Percentiles rank a stretch among this genome's conserved stretches.
phyloP scores from a whole-genome alignment of 2,329 filamentous ascomycete species.

The Zalaria obscura region DNA sequence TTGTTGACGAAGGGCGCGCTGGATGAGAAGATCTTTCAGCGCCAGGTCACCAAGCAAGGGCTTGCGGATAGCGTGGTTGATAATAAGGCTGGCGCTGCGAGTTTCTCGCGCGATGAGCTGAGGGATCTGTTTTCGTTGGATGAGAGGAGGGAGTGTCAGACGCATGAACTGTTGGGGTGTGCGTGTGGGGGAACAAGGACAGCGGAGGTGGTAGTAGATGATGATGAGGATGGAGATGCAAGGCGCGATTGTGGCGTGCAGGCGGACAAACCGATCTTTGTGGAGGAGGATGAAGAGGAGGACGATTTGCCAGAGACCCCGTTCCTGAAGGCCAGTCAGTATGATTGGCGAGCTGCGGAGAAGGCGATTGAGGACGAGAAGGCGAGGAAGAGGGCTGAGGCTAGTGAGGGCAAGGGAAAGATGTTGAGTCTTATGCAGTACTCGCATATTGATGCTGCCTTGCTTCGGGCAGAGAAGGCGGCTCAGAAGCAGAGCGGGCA shows the following conservation, averaged over 20 bases:
- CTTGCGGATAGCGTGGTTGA: conserved; percentile 60
- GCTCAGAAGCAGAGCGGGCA: conserved; percentile 20
- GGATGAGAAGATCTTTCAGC: conserved; percentile 63
- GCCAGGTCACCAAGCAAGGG: conserved; percentile 57
- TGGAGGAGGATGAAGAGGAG: conserved; percentile 9
- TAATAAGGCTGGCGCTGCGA: conserved; percentile 43
- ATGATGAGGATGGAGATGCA: conserved; percentile 9
- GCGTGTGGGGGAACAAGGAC: conserved; percentile 36
- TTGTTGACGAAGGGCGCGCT: conserved; percentile 53
- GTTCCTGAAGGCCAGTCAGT: conserved; percentile 23
- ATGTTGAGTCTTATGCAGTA: conserved; percentile 41
- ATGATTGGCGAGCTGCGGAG: conserved; percentile 33
- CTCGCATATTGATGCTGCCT: conserved; percentile 32
- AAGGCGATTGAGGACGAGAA: conserved; percentile 22
- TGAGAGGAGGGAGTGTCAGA: conserved; percentile 46
- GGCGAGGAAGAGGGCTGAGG: conserved; percentile 13
- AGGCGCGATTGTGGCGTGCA: conserved; percentile 2
- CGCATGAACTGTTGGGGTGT: conserved; percentile 53
- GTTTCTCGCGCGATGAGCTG: conserved; percentile 53
- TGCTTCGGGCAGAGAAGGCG: conserved; percentile 11
- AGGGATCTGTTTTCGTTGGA: conserved; percentile 54
- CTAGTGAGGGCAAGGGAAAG: conserved; percentile 23
- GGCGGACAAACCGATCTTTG: conserved; percentile 3
- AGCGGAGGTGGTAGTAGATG: conserved; percentile 9
- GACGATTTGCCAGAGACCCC: conserved; percentile 17